Evolutionary conservation across 768 basidiomycete genomes (phyloP).

Genomic region (Gloeopeniophorella convolvens): DNA sequence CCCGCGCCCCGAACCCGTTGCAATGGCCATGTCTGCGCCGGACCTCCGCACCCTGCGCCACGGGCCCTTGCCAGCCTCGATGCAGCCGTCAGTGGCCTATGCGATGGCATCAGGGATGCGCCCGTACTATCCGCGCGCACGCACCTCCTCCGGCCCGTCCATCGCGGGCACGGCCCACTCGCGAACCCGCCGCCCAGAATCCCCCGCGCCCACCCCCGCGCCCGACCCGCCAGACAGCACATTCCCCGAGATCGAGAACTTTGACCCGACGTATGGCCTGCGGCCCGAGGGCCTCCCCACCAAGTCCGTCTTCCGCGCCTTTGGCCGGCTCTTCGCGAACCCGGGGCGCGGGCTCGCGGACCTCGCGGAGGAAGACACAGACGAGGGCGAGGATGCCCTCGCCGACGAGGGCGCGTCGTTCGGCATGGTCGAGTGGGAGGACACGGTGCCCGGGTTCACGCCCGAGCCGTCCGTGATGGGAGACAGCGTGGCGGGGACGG

Average conservation of each 20-base stretch:
- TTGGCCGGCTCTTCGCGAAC: slow-evolving; percentile 64
- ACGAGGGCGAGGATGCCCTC: slow-evolving; percentile 34
- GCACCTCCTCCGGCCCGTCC: slow-evolving; percentile 12
- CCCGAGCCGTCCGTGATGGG: slow-evolving; percentile 38
- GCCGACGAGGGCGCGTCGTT: slow-evolving; percentile 43
- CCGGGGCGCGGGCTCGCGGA: slow-evolving; percentile 68
- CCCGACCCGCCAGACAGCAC: slow-evolving; percentile 27
- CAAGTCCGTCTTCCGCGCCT: slow-evolving; percentile 75
- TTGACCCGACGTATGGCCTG: slow-evolving; percentile 94
- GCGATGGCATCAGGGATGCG: slow-evolving; percentile 5
- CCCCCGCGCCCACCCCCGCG: slow-evolving; percentile 26
- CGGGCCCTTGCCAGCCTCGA: not conserved
- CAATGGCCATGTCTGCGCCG: slow-evolving; percentile 12
- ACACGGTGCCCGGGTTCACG: slow-evolving; percentile 41
- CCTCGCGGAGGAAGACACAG: slow-evolving; percentile 59
- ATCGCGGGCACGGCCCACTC: slow-evolving; percentile 8
- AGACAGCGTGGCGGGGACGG: slow-evolving; percentile 27
- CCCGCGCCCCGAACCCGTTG: slow-evolving; percentile 11
- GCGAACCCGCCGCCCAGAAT: slow-evolving; percentile 19
- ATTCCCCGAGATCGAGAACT: slow-evolving; percentile 72
- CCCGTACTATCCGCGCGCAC: slow-evolving; percentile 6
- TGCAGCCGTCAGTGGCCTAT: slow-evolving; percentile 4
- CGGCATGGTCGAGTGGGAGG: slow-evolving; percentile 68
- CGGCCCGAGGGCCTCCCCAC: slow-evolving; percentile 86
- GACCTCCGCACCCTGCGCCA: slow-evolving; percentile 5